Evolutionary conservation across 2,329 filamentous ascomycete genomes (phyloP), one percentile per base, ranked within the genome.

Genomic region (Shiraia sp.): DNA sequence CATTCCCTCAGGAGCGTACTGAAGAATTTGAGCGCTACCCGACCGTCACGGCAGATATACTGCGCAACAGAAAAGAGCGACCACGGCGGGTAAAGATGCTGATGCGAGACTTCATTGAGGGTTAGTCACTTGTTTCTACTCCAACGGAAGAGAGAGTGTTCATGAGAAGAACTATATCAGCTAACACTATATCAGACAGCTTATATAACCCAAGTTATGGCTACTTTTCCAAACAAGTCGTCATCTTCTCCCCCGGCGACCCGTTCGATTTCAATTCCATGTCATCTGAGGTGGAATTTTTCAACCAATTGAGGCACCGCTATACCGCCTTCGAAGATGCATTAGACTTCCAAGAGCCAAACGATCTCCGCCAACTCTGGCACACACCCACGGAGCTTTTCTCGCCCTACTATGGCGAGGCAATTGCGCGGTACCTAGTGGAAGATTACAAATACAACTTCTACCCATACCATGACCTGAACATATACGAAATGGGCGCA

Each of bases 401-500:
- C 74, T 83, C 89, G 23, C 93, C 95, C 0, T 95, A 92, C 72
- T 99, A 99, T 68, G 95, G 92, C 64, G 91, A 99, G 76, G 89
- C 93, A 24, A 89, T 99, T 55, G 93, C 92, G n/a, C 86, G 92
- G 14, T 96, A 97, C 69, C 82, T 99, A 31, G 85, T 97, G 55
- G 86, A 89, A 55, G 96, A 99, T 75, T 99, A 99, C 79, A 90
- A 93, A 67, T 82, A 96, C 66, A 89, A 88, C 31, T 82, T 90
- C 41, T 97, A 93, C 68, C 93, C 93, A 2, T 96, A 97, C 75
- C 86, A 96, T 71, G 93, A 99, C 71, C 81, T 99, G 37, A 88
- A 95, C 59, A 95, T 99, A 69, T 99, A 96, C 79, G 93, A 99
- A 70, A 95, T 99, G 87, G 93, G 93, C 37, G 93, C 93, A 27